Evolutionary conservation across 805 yeast species (phyloP), one percentile per base, ranked within the genome.

Genomic region (Candida cerambycidarum): DNA sequence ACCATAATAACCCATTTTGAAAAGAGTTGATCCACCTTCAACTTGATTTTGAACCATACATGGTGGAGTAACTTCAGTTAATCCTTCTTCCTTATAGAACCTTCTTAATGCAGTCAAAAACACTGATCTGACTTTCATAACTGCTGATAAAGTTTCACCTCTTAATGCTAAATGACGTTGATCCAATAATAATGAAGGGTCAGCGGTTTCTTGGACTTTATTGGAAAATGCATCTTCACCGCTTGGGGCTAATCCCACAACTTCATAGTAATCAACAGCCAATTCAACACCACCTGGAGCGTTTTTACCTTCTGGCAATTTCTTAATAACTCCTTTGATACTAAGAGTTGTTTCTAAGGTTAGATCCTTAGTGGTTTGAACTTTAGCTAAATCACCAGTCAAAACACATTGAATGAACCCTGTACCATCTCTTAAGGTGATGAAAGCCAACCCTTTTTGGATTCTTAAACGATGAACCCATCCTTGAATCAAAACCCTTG

Each of bases 11-110:
- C 87, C 85, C 73, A 93, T 74, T 58, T 83, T 82, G 76, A 93
- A 93, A 61, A 93, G 75, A 13, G 99, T 93, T 30, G 97, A 86
- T 42, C 99, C 99, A 64, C 99, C 99, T 73, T 93, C 99, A 46
- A 93, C 99, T 75, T 93, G 98, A 30, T 97, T 90, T 73, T 93
- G 99, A 43, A 93, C 99, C 98, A 93, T 93, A 71, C 98, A 90
- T 59, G 99, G 99, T 35, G 99, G 97, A 30, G 98, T 93, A 46
- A 95, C 97, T 75, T 93, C 99, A 24, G 80, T 70, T 40, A 90
- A 59, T 25, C 79, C 77, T 69, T 84, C 88, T 58, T 88, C 93
- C 17, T 63, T 72, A 62, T 78, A 92, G 45, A 85, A 85, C 53
- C 80, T 76, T 71, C 99, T 82, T 54, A 93, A 67, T 30, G 93